Evolutionary conservation across 208 protist genomes (phyloP).

Genomic region (Trichomonas gallinae): DNA sequence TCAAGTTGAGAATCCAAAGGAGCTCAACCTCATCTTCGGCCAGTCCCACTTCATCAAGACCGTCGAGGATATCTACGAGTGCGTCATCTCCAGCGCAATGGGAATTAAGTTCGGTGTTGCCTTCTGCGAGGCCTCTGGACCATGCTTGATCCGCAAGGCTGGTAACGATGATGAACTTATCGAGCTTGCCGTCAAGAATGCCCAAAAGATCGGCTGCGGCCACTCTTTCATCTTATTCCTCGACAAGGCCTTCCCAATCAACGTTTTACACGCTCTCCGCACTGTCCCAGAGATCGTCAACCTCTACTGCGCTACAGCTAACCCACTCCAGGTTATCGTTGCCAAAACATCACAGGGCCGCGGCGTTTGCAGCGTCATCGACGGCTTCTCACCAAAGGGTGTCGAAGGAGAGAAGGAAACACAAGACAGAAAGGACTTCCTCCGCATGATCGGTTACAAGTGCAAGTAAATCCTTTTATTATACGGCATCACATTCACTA

Average conservation of each 20-base stretch:
- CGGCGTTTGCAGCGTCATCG: not conserved
- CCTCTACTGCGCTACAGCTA: not conserved
- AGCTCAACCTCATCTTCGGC: slow-evolving; percentile 15
- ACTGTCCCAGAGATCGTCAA: not conserved
- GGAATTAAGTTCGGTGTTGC: slow-evolving; percentile 19
- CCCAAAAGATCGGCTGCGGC: not conserved
- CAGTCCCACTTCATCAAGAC: slow-evolving; percentile 18
- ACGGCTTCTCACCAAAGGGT: not conserved
- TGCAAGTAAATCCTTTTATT: not conserved
- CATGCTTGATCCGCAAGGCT: not conserved
- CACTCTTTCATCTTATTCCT: not conserved
- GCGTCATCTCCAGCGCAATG: not conserved
- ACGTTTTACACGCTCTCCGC: not conserved
- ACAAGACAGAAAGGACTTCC: not conserved
- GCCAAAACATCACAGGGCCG: not conserved
- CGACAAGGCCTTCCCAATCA: not conserved
- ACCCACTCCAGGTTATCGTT: slow-evolving; percentile 7
- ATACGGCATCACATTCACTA: not conserved
- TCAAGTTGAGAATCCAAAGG: slow-evolving; percentile 7
- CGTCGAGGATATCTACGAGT: slow-evolving; percentile 9
- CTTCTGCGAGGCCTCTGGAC: not conserved
- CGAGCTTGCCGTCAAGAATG: not conserved
- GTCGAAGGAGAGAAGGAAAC: not conserved
- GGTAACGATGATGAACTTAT: not conserved
- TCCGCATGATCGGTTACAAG: not conserved